phyloP scores from a whole-genome alignment of 345 rosid genomes.

The Moricandia arvensis region DNA sequence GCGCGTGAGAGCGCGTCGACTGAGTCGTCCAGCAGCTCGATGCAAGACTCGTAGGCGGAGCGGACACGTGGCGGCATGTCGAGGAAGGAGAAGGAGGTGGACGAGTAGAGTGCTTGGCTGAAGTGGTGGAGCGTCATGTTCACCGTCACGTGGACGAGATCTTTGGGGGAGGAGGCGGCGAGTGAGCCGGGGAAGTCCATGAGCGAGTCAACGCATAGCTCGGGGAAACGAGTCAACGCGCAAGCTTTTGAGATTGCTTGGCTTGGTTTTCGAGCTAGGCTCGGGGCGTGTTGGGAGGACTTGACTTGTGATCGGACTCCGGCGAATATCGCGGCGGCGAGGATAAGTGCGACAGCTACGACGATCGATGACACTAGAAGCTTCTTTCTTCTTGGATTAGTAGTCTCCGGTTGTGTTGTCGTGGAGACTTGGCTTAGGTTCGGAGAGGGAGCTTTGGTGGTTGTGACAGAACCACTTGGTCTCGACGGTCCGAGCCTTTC shows the following conservation, averaged over 20 bases:
- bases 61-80: slow-evolving; percentile 62
- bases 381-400: slow-evolving; percentile 29
- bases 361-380: slow-evolving; percentile 47
- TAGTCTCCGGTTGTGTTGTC: background rate
- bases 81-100: slow-evolving; percentile 51
- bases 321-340: slow-evolving; percentile 62
- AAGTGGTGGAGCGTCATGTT: slow-evolving; percentile 90
- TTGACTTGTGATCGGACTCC: slow-evolving; percentile 37
- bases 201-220: slow-evolving; percentile 66
- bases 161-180: slow-evolving; percentile 52
- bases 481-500: slow-evolving; percentile 49
- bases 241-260: slow-evolving; percentile 72
- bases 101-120: slow-evolving; percentile 63
- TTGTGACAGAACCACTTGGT: slow-evolving; percentile 29
- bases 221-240: slow-evolving; percentile 59
- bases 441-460: background rate
- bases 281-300: slow-evolving; percentile 2
- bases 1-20: slow-evolving; percentile 75
- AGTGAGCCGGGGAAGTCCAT: slow-evolving; percentile 64
- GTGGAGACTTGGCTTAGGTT: slow-evolving; percentile 22
- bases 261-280: slow-evolving; percentile 56
- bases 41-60: slow-evolving; percentile 80
- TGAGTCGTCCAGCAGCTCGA: slow-evolving; percentile 88
- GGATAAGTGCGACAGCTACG: slow-evolving; percentile 43
- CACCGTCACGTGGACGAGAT: slow-evolving; percentile 88